phyloP scores from a whole-genome alignment of 2,329 filamentous ascomycete species.

The Apiospora marii region DNA sequence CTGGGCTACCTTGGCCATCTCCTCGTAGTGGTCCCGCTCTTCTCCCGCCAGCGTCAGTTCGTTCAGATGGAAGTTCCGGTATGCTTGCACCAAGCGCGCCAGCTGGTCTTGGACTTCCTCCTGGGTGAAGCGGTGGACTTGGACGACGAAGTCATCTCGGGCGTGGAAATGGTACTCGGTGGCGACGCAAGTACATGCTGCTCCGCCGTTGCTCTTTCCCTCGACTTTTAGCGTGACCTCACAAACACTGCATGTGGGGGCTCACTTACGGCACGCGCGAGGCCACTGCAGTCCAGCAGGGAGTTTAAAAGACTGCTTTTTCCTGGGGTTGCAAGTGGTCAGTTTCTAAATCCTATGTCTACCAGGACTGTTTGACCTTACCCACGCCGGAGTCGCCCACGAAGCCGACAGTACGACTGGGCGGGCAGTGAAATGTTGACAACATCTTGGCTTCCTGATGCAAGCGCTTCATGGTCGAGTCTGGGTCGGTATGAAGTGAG shows the following conservation, averaged over 20 bases:
- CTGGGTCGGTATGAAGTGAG: constrained; percentile 44
- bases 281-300: not conserved
- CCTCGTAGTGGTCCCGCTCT: constrained; percentile 36
- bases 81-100: not conserved
- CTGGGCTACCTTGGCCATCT: constrained; percentile 43
- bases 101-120: not conserved
- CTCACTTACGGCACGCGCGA: not conserved
- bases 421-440: not conserved
- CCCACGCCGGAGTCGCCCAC: constrained; percentile 20
- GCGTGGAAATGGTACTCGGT: constrained; percentile 15
- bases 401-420: constrained; percentile 8
- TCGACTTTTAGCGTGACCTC: not conserved
- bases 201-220: not conserved
- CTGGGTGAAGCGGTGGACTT: not conserved
- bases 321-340: not conserved
- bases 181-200: not conserved
- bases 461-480: constrained; percentile 46
- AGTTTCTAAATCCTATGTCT: not conserved
- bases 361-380: not conserved
- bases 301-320: constrained; percentile 12
- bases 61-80: constrained; percentile 16
- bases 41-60: not conserved
- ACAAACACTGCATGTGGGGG: too few relatives aligned
- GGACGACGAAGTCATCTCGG: not conserved
- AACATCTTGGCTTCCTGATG: not conserved